Evolutionary conservation across 2,329 filamentous ascomycete genomes (phyloP).

Genomic region (Lachnellula cervina): DNA sequence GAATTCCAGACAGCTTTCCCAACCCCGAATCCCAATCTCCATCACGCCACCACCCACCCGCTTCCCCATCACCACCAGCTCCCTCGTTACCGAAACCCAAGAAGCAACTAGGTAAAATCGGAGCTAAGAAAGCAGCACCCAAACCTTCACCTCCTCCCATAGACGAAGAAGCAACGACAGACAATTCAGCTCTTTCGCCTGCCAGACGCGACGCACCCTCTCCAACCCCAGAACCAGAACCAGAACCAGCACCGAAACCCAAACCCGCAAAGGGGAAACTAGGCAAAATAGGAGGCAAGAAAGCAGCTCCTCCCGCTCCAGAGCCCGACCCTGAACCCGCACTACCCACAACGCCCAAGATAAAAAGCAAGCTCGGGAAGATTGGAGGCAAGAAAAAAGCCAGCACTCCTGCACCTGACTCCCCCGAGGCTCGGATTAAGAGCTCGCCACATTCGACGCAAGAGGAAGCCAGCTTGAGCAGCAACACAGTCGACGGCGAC

Average conservation of each 20-base stretch:
- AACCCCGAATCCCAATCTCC: slow-evolving; percentile 11
- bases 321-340: background rate
- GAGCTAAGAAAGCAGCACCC: slow-evolving; percentile 2
- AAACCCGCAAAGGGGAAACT: slow-evolving; percentile 7
- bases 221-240: slow-evolving; percentile 8
- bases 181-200: background rate
- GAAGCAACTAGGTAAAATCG: slow-evolving; percentile 12
- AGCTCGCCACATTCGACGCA: background rate
- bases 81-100: background rate
- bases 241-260: slow-evolving; percentile 6
- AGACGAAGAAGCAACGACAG: background rate
- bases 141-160: background rate
- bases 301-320: background rate
- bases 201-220: background rate
- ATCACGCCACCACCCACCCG: background rate
- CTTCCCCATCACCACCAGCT: slow-evolving; percentile 1
- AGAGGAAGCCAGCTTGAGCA: background rate
- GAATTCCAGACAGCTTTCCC: slow-evolving; percentile 26
- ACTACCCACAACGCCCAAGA: background rate
- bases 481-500: background rate
- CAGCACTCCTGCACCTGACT: background rate
- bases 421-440: background rate
- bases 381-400: slow-evolving; percentile 14
- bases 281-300: slow-evolving; percentile 8
- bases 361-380: slow-evolving; percentile 23